Evolutionary conservation across 768 basidiomycete species (phyloP).

Genomic region (Russula vinacea): DNA sequence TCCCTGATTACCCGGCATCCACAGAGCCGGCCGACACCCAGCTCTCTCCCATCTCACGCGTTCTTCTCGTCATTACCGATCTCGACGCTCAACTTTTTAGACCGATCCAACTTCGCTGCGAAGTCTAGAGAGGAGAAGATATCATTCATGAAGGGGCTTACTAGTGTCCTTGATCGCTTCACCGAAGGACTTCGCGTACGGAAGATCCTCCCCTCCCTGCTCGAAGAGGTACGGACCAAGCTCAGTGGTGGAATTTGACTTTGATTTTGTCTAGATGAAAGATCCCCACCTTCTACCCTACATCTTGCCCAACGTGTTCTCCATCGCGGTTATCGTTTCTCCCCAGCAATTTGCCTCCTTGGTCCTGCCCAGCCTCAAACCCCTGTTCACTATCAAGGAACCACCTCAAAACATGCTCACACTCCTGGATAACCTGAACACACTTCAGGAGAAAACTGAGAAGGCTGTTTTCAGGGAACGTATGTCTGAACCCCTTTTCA

Average conservation of each 20-base stretch:
- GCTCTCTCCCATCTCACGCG: conserved; percentile 74
- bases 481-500: conserved; percentile 41
- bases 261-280: conserved; percentile 65
- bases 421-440: conserved; percentile 79
- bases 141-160: conserved; percentile 89
- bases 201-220: conserved; percentile 86
- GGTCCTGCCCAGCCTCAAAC: conserved; percentile 86
- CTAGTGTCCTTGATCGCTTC: conserved; percentile 76
- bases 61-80: conserved; percentile 97
- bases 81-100: conserved; percentile 92
- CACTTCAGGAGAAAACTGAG: conserved; percentile 87
- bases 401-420: conserved; percentile 98
- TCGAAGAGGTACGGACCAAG: conserved; percentile 77
- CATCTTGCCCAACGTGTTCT: conserved; percentile 93
- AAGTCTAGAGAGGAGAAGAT: conserved; percentile 96
- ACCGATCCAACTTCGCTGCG: conserved; percentile 90
- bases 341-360: conserved; percentile 74
- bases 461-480: conserved; percentile 85
- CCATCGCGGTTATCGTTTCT: conserved; percentile 74
- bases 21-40: conserved; percentile 68
- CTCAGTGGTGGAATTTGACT: not conserved
- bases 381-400: conserved; percentile 86
- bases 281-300: conserved; percentile 90
- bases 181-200: conserved; percentile 81
- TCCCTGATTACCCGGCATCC: conserved; percentile 80